A percentile compares a stretch with the other conserved stretches of the same genome.
These are phyloP conservation scores for Candida pseudocylindracea DNA, from an alignment of 1,139 yeast genomes.

Conservation along the genomic window DNA sequence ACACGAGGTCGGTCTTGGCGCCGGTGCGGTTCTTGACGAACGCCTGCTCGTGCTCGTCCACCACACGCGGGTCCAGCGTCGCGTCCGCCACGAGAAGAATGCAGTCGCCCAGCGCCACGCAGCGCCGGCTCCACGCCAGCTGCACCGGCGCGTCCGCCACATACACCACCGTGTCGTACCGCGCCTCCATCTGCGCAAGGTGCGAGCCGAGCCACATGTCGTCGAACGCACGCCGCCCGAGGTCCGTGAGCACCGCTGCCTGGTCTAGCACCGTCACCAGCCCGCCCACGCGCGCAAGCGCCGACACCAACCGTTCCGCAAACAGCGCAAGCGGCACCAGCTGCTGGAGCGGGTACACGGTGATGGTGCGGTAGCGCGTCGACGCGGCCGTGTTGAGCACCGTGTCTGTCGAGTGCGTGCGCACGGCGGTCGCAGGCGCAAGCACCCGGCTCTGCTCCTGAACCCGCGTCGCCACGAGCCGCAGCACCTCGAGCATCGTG, in stretches of 20 bases:
- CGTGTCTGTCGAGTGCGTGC: constrained; percentile 10
- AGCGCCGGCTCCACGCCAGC: constrained; percentile 81
- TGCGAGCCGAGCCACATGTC: constrained; percentile 74
- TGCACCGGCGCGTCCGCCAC: constrained; percentile 71
- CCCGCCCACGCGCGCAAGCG: constrained; percentile 52
- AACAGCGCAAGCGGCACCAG: constrained; percentile 77
- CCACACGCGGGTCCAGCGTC: constrained; percentile 4
- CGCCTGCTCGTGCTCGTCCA: constrained; percentile 54
- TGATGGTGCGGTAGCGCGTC: constrained; percentile 54
- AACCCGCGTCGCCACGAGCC: constrained; percentile 67
- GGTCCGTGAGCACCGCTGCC: constrained; percentile 53
- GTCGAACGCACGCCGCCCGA: constrained; percentile 89
- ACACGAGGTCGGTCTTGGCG: constrained; percentile 71
- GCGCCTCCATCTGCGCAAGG: constrained; percentile 79
- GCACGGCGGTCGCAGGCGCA: constrained; percentile 1
- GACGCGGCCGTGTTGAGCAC: constrained; percentile 6
- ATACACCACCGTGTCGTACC: constrained; percentile 67
- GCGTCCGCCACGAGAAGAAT: constrained; percentile 53
- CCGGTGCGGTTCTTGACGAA: constrained; percentile 60
- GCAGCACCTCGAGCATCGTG: constrained; percentile 72
- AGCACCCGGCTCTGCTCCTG: constrained; percentile 2
- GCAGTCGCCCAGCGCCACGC: constrained; percentile 91
- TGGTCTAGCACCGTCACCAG: constrained; percentile 64
- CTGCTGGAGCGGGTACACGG: constrained; percentile 55
- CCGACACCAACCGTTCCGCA: constrained; percentile 47